Evolutionary conservation across 768 basidiomycete genomes (phyloP), one percentile per base, ranked within the genome.

Genomic region (Porphyrellus cyaneotinctus): DNA sequence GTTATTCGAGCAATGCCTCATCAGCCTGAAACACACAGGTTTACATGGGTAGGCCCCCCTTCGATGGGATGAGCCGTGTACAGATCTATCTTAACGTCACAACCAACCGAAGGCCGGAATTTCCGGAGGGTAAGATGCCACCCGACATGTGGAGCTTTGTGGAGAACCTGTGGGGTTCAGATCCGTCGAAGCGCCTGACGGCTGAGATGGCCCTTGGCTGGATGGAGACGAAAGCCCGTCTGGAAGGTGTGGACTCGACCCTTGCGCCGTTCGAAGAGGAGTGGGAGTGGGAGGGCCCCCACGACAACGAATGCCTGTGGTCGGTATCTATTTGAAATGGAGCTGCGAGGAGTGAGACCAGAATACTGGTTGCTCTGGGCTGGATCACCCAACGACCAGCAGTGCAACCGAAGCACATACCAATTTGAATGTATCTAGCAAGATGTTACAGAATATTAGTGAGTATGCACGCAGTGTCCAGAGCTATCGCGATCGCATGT

Each of bases 141-240:
- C 56, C 26, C 12, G 58, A 63, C 32, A 62, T 72, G 58, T 64
- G 70, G 69, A 53, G 56, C 36, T 61, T 74, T 38, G 50, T 68
- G 6, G 50, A 68, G 39, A 62, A 52, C n/a, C 58, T 72, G 42
- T 72, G 70, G 67, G 18, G 22, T 37, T 18, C 3, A 2, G 15
- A 35, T 8, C 55, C 63, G n/a, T 26, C 1, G 18, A 4, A 56
- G 22, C 70, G 71, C 13, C 56, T 66, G 30, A 62, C 62, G 8
- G 63, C 69, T 31, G 38, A 42, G 42, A 44, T 24, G 51, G 63
- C 59, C 6, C 43, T 67, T 13, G 31, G 24, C 3, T 70, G 66
- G 68, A 65, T 67, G 63, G 47, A 56, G 30, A 22, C 42, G 7
- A 65, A 63, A 51, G 57, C 54, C 10, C 2, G 6, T 1, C 26